Conservation (phyloP, 352 stramenopile genomes). For the Globisporangium megalacanthum region DNA sequence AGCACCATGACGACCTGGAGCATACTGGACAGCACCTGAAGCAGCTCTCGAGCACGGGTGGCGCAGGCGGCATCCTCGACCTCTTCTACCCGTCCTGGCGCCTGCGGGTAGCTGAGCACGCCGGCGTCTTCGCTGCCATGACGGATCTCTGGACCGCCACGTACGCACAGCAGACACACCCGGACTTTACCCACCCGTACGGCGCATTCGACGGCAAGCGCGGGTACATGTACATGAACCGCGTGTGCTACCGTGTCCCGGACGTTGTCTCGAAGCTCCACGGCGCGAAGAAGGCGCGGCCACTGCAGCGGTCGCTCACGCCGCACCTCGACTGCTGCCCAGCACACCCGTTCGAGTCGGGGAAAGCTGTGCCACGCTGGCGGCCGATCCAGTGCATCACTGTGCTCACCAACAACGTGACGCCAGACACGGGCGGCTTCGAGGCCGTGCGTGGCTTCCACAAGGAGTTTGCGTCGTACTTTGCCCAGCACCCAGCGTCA, state of each 20-base stretch:
- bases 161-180: constrained; percentile 50
- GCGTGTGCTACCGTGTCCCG: constrained; percentile 75
- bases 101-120: constrained; percentile 66
- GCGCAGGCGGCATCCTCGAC: constrained; percentile 83
- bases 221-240: constrained; percentile 88
- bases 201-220: constrained; percentile 59
- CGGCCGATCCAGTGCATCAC: constrained; percentile 88
- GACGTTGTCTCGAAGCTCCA: constrained; percentile 62
- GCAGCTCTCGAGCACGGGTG: constrained; percentile 83
- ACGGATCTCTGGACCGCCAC: constrained; percentile 75
- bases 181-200: constrained; percentile 64
- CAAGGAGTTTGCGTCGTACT: constrained; percentile 76
- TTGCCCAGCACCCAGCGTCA: constrained; percentile 8
- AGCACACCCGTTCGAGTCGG: constrained; percentile 58
- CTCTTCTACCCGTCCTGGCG: constrained; percentile 89
- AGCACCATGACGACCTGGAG: constrained; percentile 62
- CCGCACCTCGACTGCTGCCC: constrained; percentile 88
- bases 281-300: constrained; percentile 58
- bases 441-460: constrained; percentile 85
- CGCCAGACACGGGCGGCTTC: constrained; percentile 76
- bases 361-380: constrained; percentile 74
- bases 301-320: constrained; percentile 82
- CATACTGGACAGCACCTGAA: constrained; percentile 61
- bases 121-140: constrained; percentile 72
- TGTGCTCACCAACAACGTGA: constrained; percentile 64